Evolutionary conservation across 2,329 filamentous ascomycete species (phyloP).

Genomic region (Diatrype stigma): DNA sequence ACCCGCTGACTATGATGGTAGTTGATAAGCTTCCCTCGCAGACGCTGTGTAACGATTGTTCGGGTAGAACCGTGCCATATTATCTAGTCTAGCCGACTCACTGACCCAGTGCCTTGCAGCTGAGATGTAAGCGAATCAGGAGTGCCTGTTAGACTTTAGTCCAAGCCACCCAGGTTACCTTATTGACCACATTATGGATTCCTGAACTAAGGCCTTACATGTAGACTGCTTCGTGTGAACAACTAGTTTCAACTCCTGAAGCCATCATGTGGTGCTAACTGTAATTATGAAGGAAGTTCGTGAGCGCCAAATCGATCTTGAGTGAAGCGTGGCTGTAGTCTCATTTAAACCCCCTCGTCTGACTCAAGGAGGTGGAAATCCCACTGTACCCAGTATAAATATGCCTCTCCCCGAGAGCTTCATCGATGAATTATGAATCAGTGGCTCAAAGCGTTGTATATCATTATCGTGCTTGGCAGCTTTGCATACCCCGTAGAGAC

Average conservation of each 20-base stretch:
- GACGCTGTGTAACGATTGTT: not conserved
- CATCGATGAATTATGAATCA: not conserved
- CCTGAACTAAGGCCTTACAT: not conserved
- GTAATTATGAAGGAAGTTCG: not conserved
- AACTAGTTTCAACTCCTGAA: not conserved
- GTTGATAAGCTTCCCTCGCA: not conserved
- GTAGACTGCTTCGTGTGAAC: not conserved
- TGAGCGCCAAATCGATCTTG: not conserved
- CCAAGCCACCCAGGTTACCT: not conserved
- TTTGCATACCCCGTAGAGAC: not conserved
- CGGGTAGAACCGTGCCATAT: not conserved
- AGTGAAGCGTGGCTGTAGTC: not conserved
- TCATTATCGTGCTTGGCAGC: not conserved
- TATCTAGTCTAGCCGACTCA: not conserved
- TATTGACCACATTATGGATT: not conserved
- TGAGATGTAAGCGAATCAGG: not conserved
- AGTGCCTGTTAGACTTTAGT: too few relatives aligned
- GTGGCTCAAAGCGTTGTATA: not conserved
- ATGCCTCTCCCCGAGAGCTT: not conserved
- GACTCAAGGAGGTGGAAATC: too few relatives aligned
- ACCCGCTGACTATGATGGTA: not conserved
- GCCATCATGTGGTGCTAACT: not conserved
- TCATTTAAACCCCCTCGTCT: too few relatives aligned
- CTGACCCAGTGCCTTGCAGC: not conserved
- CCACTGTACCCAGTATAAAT: constrained; percentile 1